Base-by-base conservation (phyloP, 805 yeast species). In the Millerozyma acaciae region DNA sequence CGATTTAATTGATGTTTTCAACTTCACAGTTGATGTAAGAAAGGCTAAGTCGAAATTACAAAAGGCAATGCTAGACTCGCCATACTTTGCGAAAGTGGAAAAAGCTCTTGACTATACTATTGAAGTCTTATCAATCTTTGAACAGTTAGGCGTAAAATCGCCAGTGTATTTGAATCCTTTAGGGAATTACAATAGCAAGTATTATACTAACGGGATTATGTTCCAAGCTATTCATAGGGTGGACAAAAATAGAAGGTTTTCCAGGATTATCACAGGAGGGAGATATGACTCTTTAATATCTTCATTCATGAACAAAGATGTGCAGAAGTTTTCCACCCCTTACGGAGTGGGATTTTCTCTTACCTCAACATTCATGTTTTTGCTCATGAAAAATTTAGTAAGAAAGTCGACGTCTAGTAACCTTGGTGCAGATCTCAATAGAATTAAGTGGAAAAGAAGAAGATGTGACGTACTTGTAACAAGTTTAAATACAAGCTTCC, bases 201-300 rank as follows among this genome's bases (percentile, higher is more conserved):
- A 87, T 51, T 93, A 89, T 51, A 65, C 70, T 23, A 78, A 79
- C 12, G 95, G 95, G 0, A 61, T 89, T 2, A 87, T 93, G 95
- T 93, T 90, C 53, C 95, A 87, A 45, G 86, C 84, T 0, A 74
- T 87, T 1, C 74, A 78, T 42, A 83, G 85, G 34, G 80, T 78
- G 3, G 78, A 69, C 46, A 70, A 47, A 40, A 68, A 50, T 41
- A 53, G 53, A 47, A 63, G 65, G 5, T 67, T 81, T 20, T 42
- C 63, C 0, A 42, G 70, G 25, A 64, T 93, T 25, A 93, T 93
- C 10, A 90, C 93, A 0, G 99, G 99, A 28, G 99, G 99, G 2
- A 67, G 99, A 35, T 93, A 88, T 51, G 97, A 90, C 48, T 65
- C 68, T 14, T 66, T 93, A 43, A 75, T 88, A 9, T 65, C 76